phyloP scores from a whole-genome alignment of 352 stramenopile genomes.

The Phytophthora hybrid region DNA sequence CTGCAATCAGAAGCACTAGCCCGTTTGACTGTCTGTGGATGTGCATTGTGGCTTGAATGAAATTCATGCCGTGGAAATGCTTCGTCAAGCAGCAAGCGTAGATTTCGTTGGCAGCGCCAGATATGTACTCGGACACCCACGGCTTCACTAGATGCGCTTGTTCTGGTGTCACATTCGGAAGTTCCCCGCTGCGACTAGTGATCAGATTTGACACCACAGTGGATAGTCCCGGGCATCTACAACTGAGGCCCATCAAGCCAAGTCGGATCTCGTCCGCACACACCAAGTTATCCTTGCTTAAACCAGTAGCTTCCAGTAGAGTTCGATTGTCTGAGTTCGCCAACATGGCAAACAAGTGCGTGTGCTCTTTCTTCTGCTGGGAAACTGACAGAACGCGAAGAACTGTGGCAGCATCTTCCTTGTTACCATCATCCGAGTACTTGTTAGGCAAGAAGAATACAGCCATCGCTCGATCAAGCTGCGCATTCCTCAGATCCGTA shows the following conservation, averaged over 20 bases:
- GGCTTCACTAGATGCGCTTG: constrained; percentile 38
- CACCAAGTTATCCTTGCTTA: constrained; percentile 77
- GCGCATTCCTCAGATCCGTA: constrained; percentile 64
- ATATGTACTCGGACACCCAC: constrained; percentile 84
- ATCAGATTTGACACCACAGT: constrained; percentile 89
- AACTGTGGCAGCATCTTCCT: constrained; percentile 86
- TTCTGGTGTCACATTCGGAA: constrained; percentile 30
- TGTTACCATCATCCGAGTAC: constrained; percentile 78
- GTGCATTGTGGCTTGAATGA: constrained; percentile 71
- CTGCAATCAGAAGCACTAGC: constrained; percentile 77
- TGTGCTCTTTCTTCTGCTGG: constrained; percentile 68
- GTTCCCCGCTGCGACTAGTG: constrained; percentile 68
- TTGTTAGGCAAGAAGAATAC: constrained; percentile 91
- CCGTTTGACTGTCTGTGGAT: constrained; percentile 80
- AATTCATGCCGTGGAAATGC: constrained; percentile 77
- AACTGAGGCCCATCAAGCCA: constrained; percentile 88
- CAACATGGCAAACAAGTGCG: constrained; percentile 85
- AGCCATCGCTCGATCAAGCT: constrained; percentile 71
- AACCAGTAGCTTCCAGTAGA: constrained; percentile 76
- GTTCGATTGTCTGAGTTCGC: constrained; percentile 86
- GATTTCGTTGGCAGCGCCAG: constrained; percentile 83
- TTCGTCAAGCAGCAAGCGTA: constrained; percentile 69
- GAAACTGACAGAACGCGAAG: constrained; percentile 81
- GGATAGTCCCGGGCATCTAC: constrained; percentile 79
- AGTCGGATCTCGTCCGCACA: constrained; percentile 85